phyloP scores from a whole-genome alignment of 1,284 basidiomycete species.

The Ganoderma resinaceum region DNA sequence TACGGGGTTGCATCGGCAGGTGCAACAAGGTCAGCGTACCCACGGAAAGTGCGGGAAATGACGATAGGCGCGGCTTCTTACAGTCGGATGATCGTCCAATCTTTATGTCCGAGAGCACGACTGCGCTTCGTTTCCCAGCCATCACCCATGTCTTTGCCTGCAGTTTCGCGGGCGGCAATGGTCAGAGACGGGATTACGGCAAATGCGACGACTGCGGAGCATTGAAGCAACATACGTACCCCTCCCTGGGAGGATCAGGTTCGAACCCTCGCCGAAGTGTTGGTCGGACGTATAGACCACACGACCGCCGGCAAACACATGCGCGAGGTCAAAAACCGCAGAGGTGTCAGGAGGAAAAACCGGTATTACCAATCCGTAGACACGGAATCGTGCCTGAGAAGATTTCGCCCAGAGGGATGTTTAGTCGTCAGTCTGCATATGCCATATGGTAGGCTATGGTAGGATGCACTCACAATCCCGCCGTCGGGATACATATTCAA shows the following conservation, averaged over 20 bases:
- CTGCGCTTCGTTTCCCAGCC: constrained; percentile 98
- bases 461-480: constrained; percentile 80
- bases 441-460: no score
- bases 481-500: constrained; percentile 98
- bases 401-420: constrained; percentile 14
- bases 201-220: constrained; percentile 20
- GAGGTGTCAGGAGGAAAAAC: constrained; percentile 62
- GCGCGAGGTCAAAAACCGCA: constrained; percentile 82
- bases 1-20: not conserved
- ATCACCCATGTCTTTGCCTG: constrained; percentile 91
- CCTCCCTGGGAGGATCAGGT: constrained; percentile 91
- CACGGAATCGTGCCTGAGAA: constrained; percentile 82
- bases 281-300: constrained; percentile 88
- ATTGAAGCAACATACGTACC: constrained; percentile 44
- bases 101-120: constrained; percentile 79
- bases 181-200: constrained; percentile 11
- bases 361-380: constrained; percentile 82
- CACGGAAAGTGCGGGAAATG: not conserved
- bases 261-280: constrained; percentile 93
- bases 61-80: constrained; percentile 49
- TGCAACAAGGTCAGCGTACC: constrained; percentile 46
- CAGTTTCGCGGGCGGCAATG: not conserved
- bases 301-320: constrained; percentile 89
- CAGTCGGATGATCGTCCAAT: constrained; percentile 93
- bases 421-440: constrained; percentile 16